Conservation (phyloP, 441 rosid species). For the California macrophylla region DNA sequence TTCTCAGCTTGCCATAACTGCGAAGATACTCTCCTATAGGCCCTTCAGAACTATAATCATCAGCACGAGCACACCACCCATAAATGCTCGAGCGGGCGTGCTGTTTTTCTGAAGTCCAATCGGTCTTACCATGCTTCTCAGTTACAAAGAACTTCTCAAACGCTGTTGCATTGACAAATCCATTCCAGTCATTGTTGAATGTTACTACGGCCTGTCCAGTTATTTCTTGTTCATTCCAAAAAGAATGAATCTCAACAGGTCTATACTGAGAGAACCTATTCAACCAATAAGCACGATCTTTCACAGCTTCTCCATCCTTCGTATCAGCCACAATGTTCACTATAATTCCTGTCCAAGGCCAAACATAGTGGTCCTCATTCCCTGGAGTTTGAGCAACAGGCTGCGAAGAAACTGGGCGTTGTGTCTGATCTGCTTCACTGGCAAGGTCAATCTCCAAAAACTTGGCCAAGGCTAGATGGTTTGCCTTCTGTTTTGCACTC, state of each 20-base stretch:
- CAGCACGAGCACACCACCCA: constrained; percentile 76
- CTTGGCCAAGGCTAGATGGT: constrained; percentile 61
- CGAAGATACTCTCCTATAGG: constrained; percentile 60
- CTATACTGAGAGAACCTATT: constrained; percentile 43
- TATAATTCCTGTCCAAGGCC: constrained; percentile 80
- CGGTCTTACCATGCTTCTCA: constrained; percentile 34
- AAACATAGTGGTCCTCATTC: constrained; percentile 41
- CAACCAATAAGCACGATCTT: constrained; percentile 42
- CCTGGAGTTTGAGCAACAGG: constrained; percentile 24
- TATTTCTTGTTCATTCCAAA: constrained; percentile 34
- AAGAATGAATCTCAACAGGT: constrained; percentile 41
- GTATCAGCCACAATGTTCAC: constrained; percentile 27
- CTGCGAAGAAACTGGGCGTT: constrained; percentile 20
- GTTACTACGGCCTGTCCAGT: constrained; percentile 42
- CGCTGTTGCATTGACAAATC: constrained; percentile 41
- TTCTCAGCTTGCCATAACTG: constrained; percentile 42
- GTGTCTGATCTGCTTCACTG: constrained; percentile 32
- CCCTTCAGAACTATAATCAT: constrained; percentile 46
- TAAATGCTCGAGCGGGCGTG: constrained; percentile 33
- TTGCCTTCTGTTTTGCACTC: constrained; percentile 62
- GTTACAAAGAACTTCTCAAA: constrained; percentile 59
- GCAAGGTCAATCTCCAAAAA: constrained; percentile 52
- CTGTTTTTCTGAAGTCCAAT: constrained; percentile 36
- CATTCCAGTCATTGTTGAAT: constrained; percentile 54
- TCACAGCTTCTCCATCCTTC: constrained; percentile 17